These are phyloP conservation scores for Apostasia shenzhenica DNA, from an alignment of 106 monocot species.

Conservation along the genomic window DNA sequence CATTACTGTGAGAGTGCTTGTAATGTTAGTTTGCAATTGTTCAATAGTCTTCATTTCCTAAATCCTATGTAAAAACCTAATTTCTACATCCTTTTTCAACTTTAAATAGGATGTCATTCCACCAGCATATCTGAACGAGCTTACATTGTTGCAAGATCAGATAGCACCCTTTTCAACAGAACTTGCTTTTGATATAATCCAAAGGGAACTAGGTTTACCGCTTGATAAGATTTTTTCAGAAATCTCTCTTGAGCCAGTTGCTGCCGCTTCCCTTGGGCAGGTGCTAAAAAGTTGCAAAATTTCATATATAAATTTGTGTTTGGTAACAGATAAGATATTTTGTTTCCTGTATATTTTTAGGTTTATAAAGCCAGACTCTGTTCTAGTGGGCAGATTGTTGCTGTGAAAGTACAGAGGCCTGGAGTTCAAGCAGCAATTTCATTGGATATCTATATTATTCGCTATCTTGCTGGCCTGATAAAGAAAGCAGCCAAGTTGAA, in stretches of 20 bases:
- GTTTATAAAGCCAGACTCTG: constrained; percentile 91
- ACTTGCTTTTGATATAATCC: constrained; percentile 78
- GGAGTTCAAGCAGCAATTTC: constrained; percentile 97
- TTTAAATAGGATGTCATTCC: constrained; percentile 86
- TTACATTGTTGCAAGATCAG: constrained; percentile 91
- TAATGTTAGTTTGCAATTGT: no score
- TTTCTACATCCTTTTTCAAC: not conserved
- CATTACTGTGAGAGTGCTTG: no score
- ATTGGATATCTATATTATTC: constrained; percentile 90
- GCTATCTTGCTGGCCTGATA: constrained; percentile 71
- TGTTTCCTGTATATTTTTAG: constrained; percentile 34
- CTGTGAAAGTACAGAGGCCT: constrained; percentile 98
- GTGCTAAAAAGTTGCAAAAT: constrained; percentile 13
- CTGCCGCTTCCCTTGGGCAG: constrained; percentile 98
- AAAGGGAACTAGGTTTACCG: constrained; percentile 79
- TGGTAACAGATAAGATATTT: not conserved
- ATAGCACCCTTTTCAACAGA: constrained; percentile 93
- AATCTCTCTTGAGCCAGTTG: constrained; percentile 85
- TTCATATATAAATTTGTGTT: not conserved
- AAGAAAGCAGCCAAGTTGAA: constrained; percentile 73
- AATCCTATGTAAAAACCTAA: not conserved
- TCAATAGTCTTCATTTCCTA: no score
- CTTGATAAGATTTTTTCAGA: constrained; percentile 86
- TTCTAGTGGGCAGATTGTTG: constrained; percentile 69
- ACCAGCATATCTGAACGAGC: constrained; percentile 86